These are phyloP conservation scores for Oidiodendron maius DNA, from an alignment of 495 filamentous ascomycete species.

Conservation along the genomic window DNA sequence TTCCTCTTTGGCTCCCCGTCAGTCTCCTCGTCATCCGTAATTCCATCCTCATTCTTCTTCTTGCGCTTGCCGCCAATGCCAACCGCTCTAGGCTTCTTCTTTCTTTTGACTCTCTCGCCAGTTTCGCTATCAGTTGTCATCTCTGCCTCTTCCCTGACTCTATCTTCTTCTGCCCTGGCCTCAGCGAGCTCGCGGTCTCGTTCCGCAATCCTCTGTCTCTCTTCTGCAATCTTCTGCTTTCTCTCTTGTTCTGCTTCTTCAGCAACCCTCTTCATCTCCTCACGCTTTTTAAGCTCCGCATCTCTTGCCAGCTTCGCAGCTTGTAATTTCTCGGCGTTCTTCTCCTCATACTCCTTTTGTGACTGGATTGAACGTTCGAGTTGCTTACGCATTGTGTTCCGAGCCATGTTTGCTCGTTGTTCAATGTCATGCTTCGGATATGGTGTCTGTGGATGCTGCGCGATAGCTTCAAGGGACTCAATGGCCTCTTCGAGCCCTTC, in stretches of 20 bases:
- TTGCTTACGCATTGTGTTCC: constrained; percentile 87
- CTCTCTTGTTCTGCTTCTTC: constrained; percentile 63
- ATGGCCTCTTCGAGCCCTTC: constrained; percentile 89
- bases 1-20: constrained; percentile 30
- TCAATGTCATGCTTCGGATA: constrained; percentile 88
- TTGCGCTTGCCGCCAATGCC: constrained; percentile 50
- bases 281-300: constrained; percentile 64
- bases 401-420: constrained; percentile 92
- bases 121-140: constrained; percentile 72
- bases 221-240: constrained; percentile 71
- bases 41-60: constrained; percentile 55
- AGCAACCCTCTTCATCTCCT: constrained; percentile 61
- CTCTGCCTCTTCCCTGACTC: constrained; percentile 59
- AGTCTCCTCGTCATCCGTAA: constrained; percentile 39
- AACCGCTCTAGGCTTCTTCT: constrained; percentile 51
- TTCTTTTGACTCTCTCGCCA: constrained; percentile 67
- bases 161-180: constrained; percentile 67
- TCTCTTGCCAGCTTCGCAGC: constrained; percentile 71
- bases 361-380: constrained; percentile 75
- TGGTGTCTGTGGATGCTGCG: constrained; percentile 75
- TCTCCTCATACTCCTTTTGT: constrained; percentile 88
- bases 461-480: constrained; percentile 70
- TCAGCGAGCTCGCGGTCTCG: constrained; percentile 66
- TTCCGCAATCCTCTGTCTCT: constrained; percentile 72
- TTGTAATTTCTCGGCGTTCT: constrained; percentile 78